Conservation (phyloP, 805 yeast genomes). For the Priceomyces medius region DNA sequence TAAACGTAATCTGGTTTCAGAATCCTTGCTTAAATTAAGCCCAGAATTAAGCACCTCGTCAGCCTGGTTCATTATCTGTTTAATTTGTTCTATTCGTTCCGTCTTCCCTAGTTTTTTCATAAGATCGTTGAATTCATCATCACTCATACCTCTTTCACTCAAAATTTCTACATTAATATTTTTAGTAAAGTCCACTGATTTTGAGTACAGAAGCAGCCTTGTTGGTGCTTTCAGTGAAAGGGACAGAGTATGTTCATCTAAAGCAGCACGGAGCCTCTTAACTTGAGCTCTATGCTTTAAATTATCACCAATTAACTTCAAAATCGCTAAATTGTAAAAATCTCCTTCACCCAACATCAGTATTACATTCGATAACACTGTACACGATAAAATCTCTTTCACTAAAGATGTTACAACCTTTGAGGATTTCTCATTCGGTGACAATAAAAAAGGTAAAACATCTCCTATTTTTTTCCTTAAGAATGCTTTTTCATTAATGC, state of each 20-base stretch:
- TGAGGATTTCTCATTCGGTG: constrained; percentile 46
- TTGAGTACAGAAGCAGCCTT: constrained; percentile 1
- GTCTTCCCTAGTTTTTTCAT: constrained; percentile 12
- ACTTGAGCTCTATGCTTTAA: constrained; percentile 76
- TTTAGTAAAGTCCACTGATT: not conserved
- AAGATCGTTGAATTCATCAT: constrained; percentile 15
- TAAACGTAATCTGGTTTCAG: constrained; percentile 31
- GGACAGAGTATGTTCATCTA: constrained; percentile 57
- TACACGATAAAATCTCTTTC: constrained; percentile 60
- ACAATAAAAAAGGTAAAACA: constrained; percentile 51
- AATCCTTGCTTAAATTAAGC: constrained; percentile 45
- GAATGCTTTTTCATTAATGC: constrained; percentile 47
- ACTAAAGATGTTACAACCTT: constrained; percentile 49
- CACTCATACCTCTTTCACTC: constrained; percentile 7
- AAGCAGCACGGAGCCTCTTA: constrained; percentile 62
- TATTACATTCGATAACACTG: constrained; percentile 50
- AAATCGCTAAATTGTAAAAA: constrained; percentile 67
- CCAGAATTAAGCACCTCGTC: constrained; percentile 39
- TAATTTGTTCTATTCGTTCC: constrained; percentile 39
- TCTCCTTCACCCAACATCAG: constrained; percentile 67
- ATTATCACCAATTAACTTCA: constrained; percentile 57
- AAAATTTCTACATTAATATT: constrained; percentile 4
- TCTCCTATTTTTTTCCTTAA: constrained; percentile 41
- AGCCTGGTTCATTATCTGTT: constrained; percentile 51
- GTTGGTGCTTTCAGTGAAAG: not conserved